Base-by-base conservation (phyloP, 2,329 filamentous ascomycete species). In the Curvularia verruculosa region DNA sequence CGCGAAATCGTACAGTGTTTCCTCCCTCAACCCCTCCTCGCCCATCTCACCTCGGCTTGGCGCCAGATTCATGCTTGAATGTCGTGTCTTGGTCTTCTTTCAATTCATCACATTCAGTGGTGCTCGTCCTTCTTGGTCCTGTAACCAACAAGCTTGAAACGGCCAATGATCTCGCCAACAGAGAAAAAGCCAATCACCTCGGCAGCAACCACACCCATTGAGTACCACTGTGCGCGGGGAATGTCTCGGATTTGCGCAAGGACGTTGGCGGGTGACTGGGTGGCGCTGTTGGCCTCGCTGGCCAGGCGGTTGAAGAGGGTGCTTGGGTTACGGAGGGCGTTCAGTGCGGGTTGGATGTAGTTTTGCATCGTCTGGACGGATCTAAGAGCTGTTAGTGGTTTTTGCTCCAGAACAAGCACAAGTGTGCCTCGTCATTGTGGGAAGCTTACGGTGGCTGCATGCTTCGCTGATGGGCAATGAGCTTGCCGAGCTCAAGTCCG, bases 141-240 rank as follows among this genome's bases (percentile, higher is more conserved):
- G 85, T 99, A 99, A 65, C 95, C 95, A 70, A 99, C 84, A 69
- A 99, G 79, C 89, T 99, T 98, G 82, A 95, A 87, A 74, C 93
- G 87, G 72, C 95, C 95, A 72, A 99, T 88, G 79, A 99, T 98
- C 85, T 98, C 93, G 65, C 95, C 95, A 53, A 98, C 87, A 60
- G 93, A 96, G 85, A 98, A 99, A 86, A 99, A 99, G 60, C 95
- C 95, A 67, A 99, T 81, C 49, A 92, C 85, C 82, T 99, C 94
- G 54, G 93, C 93, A 46, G 84, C 80, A 61, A 97, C 82, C 58
- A 99, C 90, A 69, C 90, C 91, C 59, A 85, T 89, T 52, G 89
- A 80, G 53, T 85, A 84, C 68, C 94, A 77, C 79, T 96, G 89
- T 68, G 87, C 83, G 66, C 80, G 82, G 78, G 86, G 89, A 71